A percentile compares a stretch with the other conserved stretches of the same genome.
Evolutionary conservation across 2,329 filamentous ascomycete genomes (phyloP).

Genomic region (Pseudogymnoascus verrucosus): DNA sequence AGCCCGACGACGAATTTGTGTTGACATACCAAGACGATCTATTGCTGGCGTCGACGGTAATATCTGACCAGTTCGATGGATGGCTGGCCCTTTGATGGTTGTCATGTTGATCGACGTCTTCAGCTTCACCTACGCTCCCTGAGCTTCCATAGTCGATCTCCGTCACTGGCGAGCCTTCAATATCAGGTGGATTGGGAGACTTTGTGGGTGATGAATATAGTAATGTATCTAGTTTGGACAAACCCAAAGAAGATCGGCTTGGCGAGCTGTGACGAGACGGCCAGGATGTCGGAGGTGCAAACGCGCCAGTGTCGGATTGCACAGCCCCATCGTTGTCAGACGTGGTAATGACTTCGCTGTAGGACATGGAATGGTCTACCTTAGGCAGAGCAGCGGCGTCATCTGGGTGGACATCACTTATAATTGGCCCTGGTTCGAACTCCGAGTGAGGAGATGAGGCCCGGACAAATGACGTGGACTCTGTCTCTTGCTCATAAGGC

Average conservation of each 20-base stretch:
- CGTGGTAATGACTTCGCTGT: not conserved
- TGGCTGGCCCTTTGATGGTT: constrained; percentile 42
- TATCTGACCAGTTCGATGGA: constrained; percentile 53
- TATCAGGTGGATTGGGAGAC: not conserved
- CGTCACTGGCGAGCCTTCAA: constrained; percentile 20
- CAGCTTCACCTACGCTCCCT: constrained; percentile 16
- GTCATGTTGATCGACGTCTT: constrained; percentile 13
- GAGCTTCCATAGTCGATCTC: constrained; percentile 28
- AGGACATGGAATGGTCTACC: not conserved
- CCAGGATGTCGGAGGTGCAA: not conserved
- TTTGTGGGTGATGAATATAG: not conserved
- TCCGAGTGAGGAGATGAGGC: not conserved
- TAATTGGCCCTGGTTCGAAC: not conserved
- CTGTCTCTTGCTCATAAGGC: not conserved
- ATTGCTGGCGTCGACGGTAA: constrained; percentile 47
- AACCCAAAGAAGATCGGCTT: not conserved
- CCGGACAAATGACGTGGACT: not conserved
- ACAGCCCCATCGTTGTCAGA: not conserved
- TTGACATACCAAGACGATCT: constrained; percentile 26
- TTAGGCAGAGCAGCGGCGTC: not conserved
- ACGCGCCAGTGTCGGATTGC: not conserved
- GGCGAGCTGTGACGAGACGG: not conserved
- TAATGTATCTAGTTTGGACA: not conserved
- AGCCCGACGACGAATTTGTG: constrained; percentile 20
- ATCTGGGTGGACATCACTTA: not conserved